phyloP scores from a whole-genome alignment of 768 basidiomycete genomes.

The Filobasidium floriforme region DNA sequence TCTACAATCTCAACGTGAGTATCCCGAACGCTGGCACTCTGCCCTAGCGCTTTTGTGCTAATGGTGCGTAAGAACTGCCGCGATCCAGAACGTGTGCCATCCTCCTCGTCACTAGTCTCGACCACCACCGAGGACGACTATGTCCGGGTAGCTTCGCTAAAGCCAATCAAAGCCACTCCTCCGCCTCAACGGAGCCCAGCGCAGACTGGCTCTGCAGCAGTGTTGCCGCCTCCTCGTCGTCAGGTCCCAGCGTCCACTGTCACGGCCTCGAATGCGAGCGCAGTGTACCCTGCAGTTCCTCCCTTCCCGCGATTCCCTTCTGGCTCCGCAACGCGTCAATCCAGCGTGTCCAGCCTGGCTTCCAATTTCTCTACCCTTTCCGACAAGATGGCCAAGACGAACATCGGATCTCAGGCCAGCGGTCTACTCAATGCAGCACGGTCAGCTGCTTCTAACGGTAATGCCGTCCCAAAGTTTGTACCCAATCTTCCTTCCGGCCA shows the following conservation, averaged over 20 bases:
- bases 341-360: neutral
- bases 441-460: neutral
- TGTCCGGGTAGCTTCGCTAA: constrained; percentile 10
- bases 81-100: neutral
- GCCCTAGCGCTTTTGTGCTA: neutral
- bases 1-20: neutral
- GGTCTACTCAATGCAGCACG: constrained; percentile 2
- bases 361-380: constrained; percentile 1
- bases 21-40: neutral
- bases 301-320: neutral
- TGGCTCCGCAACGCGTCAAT: neutral
- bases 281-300: neutral
- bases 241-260: neutral
- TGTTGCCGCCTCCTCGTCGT: neutral
- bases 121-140: constrained; percentile 20
- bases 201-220: neutral
- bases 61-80: too few species aligned
- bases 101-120: constrained; percentile 10
- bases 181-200: neutral
- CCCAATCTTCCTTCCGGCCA: neutral
- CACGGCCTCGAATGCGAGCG: too few species aligned
- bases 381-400: constrained; percentile 4
- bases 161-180: neutral
- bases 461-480: neutral
- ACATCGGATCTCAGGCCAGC: neutral